Evolutionary conservation across 129 eudicot species (phyloP).

Genomic region (Arctium lappa): DNA sequence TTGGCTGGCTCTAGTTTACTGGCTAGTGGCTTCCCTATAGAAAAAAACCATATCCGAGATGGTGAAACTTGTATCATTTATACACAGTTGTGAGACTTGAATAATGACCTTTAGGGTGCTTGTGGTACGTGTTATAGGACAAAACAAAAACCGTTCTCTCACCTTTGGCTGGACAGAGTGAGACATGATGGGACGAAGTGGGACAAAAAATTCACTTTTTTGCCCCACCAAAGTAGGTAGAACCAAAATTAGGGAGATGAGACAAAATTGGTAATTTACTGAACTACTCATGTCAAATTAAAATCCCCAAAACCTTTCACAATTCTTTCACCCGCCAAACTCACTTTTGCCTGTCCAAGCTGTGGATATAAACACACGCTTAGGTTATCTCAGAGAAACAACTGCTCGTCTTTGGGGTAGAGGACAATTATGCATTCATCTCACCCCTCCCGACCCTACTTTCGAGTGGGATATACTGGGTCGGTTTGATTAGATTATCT

Average conservation of each 20-base stretch:
- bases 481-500: background rate
- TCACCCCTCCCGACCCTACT: background rate
- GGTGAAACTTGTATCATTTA: too few relatives aligned
- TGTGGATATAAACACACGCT: background rate
- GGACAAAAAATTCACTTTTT: background rate
- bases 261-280: background rate
- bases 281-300: background rate
- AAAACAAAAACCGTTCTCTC: too few relatives aligned
- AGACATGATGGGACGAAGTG: background rate
- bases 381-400: background rate
- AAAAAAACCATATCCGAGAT: too few relatives aligned
- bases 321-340: too few relatives aligned
- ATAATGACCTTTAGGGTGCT: too few relatives aligned
- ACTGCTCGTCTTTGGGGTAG: background rate
- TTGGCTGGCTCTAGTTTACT: too few relatives aligned
- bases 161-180: background rate
- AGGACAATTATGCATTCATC: background rate
- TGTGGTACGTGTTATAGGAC: too few relatives aligned
- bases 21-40: too few relatives aligned
- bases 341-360: background rate
- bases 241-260: background rate
- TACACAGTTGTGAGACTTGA: too few relatives aligned
- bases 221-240: background rate
- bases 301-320: too few relatives aligned
- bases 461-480: background rate